Percentiles rank a stretch among this genome's conserved stretches.
Evolutionary conservation across 768 basidiomycete species (phyloP).

Genomic region (Chiua virens): DNA sequence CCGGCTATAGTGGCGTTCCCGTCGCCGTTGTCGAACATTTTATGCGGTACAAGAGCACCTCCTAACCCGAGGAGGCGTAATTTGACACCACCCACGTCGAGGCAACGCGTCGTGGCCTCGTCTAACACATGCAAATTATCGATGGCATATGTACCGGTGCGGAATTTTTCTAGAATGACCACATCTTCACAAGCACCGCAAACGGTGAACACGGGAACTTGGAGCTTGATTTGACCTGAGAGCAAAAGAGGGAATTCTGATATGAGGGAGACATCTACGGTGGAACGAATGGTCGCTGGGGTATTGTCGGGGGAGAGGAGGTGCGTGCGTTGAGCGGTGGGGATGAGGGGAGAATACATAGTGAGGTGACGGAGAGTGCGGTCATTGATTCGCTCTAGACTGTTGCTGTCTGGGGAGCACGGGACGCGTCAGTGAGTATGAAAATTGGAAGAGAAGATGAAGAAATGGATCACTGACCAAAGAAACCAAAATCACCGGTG

Average conservation of each 20-base stretch:
- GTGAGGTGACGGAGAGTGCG: constrained; percentile 94
- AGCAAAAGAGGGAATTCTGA: constrained; percentile 94
- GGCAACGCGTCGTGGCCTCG: constrained; percentile 89
- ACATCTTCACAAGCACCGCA: constrained; percentile 99
- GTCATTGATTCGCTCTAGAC: constrained; percentile 90
- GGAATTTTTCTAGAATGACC: constrained; percentile 87
- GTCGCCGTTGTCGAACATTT: constrained; percentile 92
- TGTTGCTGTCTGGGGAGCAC: constrained; percentile 58
- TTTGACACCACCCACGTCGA: constrained; percentile 92
- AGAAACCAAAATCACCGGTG: constrained; percentile 99
- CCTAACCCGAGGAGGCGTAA: constrained; percentile 94
- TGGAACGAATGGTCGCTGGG: constrained; percentile 65
- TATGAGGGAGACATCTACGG: constrained; percentile 73
- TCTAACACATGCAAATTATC: constrained; percentile 91
- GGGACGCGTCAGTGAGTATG: constrained; percentile 17
- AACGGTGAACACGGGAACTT: constrained; percentile 92
- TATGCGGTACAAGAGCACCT: constrained; percentile 92
- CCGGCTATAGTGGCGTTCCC: constrained; percentile 97
- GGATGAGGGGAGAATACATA: constrained; percentile 93
- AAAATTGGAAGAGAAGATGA: background rate
- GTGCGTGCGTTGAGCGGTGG: constrained; percentile 76
- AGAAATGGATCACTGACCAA: constrained; percentile 52
- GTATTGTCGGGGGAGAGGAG: constrained; percentile 74
- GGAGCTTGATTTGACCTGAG: constrained; percentile 85
- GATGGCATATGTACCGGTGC: constrained; percentile 76